Conservation (phyloP, 1,284 basidiomycete species). For the Naganishia albida region DNA sequence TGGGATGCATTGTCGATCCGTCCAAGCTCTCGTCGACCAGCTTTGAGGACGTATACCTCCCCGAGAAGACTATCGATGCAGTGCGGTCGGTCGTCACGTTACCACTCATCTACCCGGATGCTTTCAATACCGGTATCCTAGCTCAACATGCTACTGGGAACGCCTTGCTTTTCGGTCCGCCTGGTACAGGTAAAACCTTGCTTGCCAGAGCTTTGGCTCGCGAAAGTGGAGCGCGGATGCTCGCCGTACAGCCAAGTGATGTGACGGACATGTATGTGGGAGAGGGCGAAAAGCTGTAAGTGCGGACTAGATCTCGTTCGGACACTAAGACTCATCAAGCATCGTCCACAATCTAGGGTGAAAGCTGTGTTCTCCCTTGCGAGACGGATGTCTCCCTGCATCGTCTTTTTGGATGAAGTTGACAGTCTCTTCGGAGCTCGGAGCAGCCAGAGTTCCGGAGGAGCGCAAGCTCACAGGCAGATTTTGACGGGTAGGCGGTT, state of each 20-base stretch:
- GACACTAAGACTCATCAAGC: not conserved
- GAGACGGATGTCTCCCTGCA: slow-evolving; percentile 81
- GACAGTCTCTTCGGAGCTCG: slow-evolving; percentile 91
- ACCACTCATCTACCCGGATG: slow-evolving; percentile 82
- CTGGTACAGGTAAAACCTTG: slow-evolving; percentile 88
- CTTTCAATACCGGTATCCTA: slow-evolving; percentile 86
- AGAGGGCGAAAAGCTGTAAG: slow-evolving; percentile 83
- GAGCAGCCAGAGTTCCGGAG: slow-evolving; percentile 75
- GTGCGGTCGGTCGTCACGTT: slow-evolving; percentile 87
- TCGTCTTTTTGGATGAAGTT: slow-evolving; percentile 94
- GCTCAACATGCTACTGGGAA: slow-evolving; percentile 87
- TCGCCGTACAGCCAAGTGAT: slow-evolving; percentile 63
- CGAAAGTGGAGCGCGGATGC: slow-evolving; percentile 85
- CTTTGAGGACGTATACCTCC: slow-evolving; percentile 84
- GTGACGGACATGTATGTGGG: slow-evolving; percentile 70
- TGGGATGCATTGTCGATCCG: slow-evolving; percentile 80
- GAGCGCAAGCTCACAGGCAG: slow-evolving; percentile 71
- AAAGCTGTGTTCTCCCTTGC: slow-evolving; percentile 88
- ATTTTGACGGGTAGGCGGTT: slow-evolving; percentile 43
- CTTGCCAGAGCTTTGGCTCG: slow-evolving; percentile 87
- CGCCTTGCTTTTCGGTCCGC: slow-evolving; percentile 68
- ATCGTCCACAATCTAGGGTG: slow-evolving; percentile 54
- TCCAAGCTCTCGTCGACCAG: slow-evolving; percentile 66
- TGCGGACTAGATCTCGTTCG: slow-evolving; percentile 9
- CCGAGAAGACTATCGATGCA: slow-evolving; percentile 78